Percentiles rank a stretch among this genome's conserved stretches.
phyloP scores from a whole-genome alignment of 2,329 filamentous ascomycete species.

The Cercospora canescens region DNA sequence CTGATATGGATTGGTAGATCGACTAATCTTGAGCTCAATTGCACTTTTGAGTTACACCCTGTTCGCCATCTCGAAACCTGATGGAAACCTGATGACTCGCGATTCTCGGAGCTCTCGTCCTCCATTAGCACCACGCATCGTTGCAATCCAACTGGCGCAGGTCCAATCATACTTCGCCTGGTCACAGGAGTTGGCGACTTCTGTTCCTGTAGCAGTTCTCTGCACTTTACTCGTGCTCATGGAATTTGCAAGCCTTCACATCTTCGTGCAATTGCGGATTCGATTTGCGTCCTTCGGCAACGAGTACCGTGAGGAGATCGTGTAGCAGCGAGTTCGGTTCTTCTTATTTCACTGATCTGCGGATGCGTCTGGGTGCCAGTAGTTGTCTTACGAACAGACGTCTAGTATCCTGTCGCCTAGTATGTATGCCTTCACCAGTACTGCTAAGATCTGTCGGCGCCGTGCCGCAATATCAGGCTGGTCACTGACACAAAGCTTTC shows the following conservation, averaged over 20 bases:
- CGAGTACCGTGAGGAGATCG: neutral
- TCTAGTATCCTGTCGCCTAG: neutral
- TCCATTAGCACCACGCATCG: too few relatives aligned
- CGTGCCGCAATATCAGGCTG: neutral
- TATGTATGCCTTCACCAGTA: neutral
- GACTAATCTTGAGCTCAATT: too few relatives aligned
- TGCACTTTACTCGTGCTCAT: slow-evolving; percentile 5
- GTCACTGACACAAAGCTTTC: neutral
- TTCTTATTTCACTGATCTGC: too few relatives aligned
- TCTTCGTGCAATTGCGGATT: neutral
- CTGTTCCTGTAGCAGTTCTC: slow-evolving; percentile 14
- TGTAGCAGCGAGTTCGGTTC: neutral
- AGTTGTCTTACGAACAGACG: neutral
- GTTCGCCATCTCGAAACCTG: too few relatives aligned
- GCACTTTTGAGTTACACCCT: too few relatives aligned
- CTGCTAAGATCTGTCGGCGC: neutral
- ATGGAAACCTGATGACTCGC: too few relatives aligned
- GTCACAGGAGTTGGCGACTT: neutral
- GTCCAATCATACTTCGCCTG: neutral
- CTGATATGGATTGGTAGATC: too few relatives aligned
- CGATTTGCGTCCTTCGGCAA: too few relatives aligned
- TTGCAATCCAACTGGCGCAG: too few relatives aligned
- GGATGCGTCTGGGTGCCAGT: too few relatives aligned
- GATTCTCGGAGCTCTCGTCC: too few relatives aligned
- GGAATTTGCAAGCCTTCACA: slow-evolving; percentile 1